Conservation (phyloP, 352 stramenopile species). For the Phytopythium aichiense region DNA sequence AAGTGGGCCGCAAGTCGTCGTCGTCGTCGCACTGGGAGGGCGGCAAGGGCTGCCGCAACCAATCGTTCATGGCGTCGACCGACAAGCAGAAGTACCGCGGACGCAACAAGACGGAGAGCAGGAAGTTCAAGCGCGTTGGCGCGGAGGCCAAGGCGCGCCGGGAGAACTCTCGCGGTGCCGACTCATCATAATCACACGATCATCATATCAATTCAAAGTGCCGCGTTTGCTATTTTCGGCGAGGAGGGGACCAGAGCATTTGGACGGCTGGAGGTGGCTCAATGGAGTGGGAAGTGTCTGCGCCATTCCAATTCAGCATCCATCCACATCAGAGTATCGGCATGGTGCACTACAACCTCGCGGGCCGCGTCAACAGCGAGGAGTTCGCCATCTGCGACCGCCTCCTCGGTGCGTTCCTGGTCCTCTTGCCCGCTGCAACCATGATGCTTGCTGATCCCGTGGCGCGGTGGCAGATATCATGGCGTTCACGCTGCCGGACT, state of each 20-base stretch:
- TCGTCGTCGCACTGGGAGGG: conserved; percentile 71
- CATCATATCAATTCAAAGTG: neutral
- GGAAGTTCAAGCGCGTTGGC: conserved; percentile 76
- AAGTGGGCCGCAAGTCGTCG: conserved; percentile 47
- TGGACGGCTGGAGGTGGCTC: neutral
- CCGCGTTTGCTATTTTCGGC: neutral
- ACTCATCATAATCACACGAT: neutral
- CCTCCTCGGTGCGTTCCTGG: conserved; percentile 37
- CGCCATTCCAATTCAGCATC: neutral
- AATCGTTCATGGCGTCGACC: conserved; percentile 44
- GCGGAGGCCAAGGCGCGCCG: conserved; percentile 41
- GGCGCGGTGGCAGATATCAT: conserved; percentile 40
- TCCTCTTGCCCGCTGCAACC: neutral
- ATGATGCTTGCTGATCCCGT: neutral
- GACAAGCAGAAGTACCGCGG: conserved; percentile 80
- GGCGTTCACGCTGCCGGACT: conserved; percentile 43
- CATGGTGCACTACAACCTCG: conserved; percentile 66
- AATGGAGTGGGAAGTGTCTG: too few species aligned
- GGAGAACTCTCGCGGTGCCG: conserved; percentile 11
- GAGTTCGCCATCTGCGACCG: conserved; percentile 75
- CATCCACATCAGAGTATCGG: neutral
- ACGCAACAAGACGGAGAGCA: conserved; percentile 74
- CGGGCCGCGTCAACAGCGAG: conserved; percentile 59
- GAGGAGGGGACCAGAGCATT: neutral
- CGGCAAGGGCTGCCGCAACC: conserved; percentile 64